phyloP scores from a whole-genome alignment of 169 alveolate genomes.

The Plasmodium vivax region DNA sequence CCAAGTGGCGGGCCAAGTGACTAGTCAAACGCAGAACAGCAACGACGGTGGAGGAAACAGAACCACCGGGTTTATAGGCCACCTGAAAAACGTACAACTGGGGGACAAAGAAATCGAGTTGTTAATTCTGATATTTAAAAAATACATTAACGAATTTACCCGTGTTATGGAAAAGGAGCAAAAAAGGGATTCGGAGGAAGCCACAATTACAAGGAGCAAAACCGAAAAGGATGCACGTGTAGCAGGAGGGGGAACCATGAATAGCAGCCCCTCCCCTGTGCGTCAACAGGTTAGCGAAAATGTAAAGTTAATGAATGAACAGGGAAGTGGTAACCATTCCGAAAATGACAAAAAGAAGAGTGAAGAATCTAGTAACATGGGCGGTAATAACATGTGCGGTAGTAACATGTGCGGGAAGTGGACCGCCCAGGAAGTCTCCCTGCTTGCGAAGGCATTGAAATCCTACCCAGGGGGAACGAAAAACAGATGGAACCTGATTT shows the following conservation, averaged over 20 bases:
- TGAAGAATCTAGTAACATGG: background rate
- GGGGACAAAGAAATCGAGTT: slow-evolving; percentile 25
- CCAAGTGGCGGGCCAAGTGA: background rate
- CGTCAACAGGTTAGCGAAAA: background rate
- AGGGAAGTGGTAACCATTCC: background rate
- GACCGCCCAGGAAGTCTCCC: slow-evolving; percentile 90
- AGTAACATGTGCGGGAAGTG: slow-evolving; percentile 81
- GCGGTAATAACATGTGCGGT: too few species aligned
- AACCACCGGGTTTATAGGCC: slow-evolving; percentile 57
- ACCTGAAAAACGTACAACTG: slow-evolving; percentile 30
- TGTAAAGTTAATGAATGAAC: slow-evolving; percentile 6
- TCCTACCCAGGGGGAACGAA: slow-evolving; percentile 92
- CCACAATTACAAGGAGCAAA: background rate
- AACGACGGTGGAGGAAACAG: slow-evolving; percentile 1
- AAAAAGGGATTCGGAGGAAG: background rate
- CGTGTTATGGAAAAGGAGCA: slow-evolving; percentile 5
- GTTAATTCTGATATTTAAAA: slow-evolving; percentile 40
- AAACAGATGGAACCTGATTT: slow-evolving; percentile 92
- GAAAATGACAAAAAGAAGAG: background rate
- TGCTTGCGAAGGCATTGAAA: slow-evolving; percentile 91
- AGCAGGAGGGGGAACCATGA: background rate
- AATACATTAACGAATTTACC: slow-evolving; percentile 24
- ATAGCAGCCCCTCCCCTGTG: background rate
- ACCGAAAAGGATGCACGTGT: background rate
- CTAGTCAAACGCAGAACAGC: background rate